These are phyloP conservation scores for Hansfordia pulvinata DNA, from an alignment of 2,329 filamentous ascomycete genomes.

Conservation along the genomic window DNA sequence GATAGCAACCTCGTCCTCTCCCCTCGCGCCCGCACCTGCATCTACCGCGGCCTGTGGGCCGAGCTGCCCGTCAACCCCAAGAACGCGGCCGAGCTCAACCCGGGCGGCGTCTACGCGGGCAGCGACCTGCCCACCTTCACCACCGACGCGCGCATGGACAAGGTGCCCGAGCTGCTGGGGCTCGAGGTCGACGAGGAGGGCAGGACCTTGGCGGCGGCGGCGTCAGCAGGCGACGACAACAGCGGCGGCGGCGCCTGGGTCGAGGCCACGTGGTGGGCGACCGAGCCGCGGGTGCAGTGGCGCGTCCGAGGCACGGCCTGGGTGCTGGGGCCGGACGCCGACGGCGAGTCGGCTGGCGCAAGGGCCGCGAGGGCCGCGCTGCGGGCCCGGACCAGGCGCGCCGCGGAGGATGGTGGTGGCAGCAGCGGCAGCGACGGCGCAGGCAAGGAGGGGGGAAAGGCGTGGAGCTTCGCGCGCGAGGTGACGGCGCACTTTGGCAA, in stretches of 20 bases:
- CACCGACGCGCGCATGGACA: conserved; percentile 79
- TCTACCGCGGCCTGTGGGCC: conserved; percentile 77
- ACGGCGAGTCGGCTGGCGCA: conserved; percentile 33
- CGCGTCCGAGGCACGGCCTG: conserved; percentile 65
- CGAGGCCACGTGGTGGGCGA: conserved; percentile 78
- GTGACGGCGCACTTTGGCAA: conserved; percentile 86
- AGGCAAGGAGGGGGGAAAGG: conserved; percentile 19
- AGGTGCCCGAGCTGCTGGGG: conserved; percentile 57
- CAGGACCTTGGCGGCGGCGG: background rate
- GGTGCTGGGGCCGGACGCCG: conserved; percentile 58
- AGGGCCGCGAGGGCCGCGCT: conserved; percentile 47
- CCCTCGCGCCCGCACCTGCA: conserved; percentile 61
- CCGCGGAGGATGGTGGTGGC: conserved; percentile 16
- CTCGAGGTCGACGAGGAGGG: conserved; percentile 27
- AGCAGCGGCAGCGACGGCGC: conserved; percentile 2
- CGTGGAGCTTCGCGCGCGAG: conserved; percentile 71
- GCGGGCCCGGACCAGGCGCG: conserved; percentile 46
- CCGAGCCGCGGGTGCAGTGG: conserved; percentile 66
- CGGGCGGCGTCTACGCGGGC: conserved; percentile 46
- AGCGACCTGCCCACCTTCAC: conserved; percentile 75
- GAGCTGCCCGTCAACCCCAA: conserved; percentile 57
- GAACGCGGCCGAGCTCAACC: conserved; percentile 62
- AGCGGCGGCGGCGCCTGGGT: conserved; percentile 54
- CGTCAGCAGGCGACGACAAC: conserved; percentile 21
- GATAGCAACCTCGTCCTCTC: conserved; percentile 23